Conservation (phyloP, 2,329 filamentous ascomycete genomes). For the Colletotrichum zoysiae region DNA sequence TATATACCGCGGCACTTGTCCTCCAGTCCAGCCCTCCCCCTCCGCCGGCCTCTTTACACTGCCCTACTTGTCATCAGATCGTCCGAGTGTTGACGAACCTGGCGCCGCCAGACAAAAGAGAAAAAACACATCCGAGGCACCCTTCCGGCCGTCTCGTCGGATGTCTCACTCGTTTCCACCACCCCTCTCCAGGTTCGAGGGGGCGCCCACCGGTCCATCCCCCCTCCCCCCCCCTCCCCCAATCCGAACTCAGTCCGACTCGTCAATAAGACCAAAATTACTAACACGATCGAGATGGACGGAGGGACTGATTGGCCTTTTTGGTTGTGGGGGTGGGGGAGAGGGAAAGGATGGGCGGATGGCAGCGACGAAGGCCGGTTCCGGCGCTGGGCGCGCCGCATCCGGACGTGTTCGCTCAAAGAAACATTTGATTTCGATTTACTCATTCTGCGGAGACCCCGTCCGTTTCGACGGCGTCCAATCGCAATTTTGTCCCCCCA, state of each 20-base stretch:
- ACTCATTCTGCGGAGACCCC: not conserved
- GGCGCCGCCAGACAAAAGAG: not conserved
- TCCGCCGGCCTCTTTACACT: too few species aligned
- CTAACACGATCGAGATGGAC: not conserved
- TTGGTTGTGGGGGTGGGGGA: rapidly evolving
- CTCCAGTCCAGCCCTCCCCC: too few species aligned
- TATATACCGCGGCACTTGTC: not conserved
- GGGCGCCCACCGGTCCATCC: not conserved
- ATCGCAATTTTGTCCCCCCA: not conserved
- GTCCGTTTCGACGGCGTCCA: not conserved
- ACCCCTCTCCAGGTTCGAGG: not conserved
- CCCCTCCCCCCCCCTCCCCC: too few species aligned
- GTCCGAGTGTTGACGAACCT: not conserved
- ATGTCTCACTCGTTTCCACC: conserved; percentile 7
- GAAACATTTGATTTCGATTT: not conserved
- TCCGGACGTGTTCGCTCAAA: conserved; percentile 1
- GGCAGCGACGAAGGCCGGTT: not conserved
- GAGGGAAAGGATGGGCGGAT: not conserved
- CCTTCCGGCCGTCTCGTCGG: not conserved
- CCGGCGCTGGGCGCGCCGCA: conserved; percentile 1
- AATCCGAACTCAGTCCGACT: not conserved
- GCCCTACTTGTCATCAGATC: not conserved
- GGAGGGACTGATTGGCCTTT: not conserved
- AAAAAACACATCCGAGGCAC: not conserved
- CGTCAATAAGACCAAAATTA: not conserved